phyloP scores from a whole-genome alignment of 805 yeast species.

The Scheffersomyces amazonensis region DNA sequence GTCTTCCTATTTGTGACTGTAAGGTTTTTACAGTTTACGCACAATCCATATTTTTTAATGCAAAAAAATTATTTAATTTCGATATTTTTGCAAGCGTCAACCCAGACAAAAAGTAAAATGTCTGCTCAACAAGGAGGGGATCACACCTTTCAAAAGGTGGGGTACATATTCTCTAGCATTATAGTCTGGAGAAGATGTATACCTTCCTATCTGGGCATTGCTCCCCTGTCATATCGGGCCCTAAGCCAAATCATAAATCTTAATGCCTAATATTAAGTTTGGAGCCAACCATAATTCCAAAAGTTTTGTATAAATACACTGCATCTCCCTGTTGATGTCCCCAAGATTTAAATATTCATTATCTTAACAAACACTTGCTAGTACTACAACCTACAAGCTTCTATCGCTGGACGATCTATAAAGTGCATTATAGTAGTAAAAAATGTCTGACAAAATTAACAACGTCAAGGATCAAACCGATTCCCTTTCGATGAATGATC shows the following conservation, averaged over 20 bases:
- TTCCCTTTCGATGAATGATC: conserved; percentile 4
- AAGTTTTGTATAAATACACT: neutral
- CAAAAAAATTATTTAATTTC: too few species aligned
- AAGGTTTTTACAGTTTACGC: too few species aligned
- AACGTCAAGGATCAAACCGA: conserved; percentile 3
- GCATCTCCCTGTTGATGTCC: neutral
- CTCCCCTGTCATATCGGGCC: neutral
- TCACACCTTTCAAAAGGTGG: neutral
- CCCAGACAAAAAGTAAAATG: too few species aligned
- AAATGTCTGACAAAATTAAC: neutral
- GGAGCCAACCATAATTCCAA: neutral
- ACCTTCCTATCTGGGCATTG: neutral
- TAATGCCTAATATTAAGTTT: neutral
- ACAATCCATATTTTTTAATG: too few species aligned
- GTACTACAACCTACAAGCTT: neutral
- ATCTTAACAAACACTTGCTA: neutral
- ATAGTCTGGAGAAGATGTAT: neutral
- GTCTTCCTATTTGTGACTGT: too few species aligned
- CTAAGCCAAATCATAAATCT: neutral
- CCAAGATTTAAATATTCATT: neutral
- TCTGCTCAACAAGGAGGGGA: too few species aligned
- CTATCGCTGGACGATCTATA: conserved; percentile 3
- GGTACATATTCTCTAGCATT: neutral
- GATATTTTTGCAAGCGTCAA: too few species aligned
- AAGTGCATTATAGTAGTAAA: neutral